Base-by-base conservation (phyloP, 2,329 filamentous ascomycete genomes). In the Alternaria triticimaculans region DNA sequence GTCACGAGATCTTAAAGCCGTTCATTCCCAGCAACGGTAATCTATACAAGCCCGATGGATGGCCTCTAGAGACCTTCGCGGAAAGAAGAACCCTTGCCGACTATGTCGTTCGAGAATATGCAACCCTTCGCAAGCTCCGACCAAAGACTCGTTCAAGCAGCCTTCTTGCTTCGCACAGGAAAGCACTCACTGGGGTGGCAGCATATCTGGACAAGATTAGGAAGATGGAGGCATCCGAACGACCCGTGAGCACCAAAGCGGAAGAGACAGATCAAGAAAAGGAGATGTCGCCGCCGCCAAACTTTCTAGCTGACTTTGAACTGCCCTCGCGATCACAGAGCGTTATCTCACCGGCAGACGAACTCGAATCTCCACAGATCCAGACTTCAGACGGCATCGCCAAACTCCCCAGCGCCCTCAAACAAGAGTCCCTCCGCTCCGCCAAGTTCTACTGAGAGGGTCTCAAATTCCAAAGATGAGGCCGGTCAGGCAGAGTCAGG, bases 251-350 rank as follows among this genome's bases (percentile, higher is more conserved):
- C 1, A 37, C 33, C 33, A n/a, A 2, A 15, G 3, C 33, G 15
- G 33, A 37, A 37, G 33, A 37, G 33, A 37, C 15, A 4, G 33
- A 3, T 37, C 33, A n/a, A n/a, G 33, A 37, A 4, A 37, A 37
- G 33, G 2, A 2, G 7, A 37, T 8, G 33, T 37, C 30, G 14
- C 6, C 14, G 14, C 30, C 1, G 4, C 7, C 30, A 2, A 0
- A 15, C 1, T 2, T 37, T 37, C 14, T 3, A 0, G 1, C 14
- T 15, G 30, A 37, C 0, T 1, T 4, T n/a, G 4, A 15, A 8
- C 14, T 8, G 3, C 30, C 6, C 14, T 4, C 30, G 3, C 30
- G 14, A 37, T n/a, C 30, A 37, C 30, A 15, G 3, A 8, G 6
- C 4, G 30, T 15, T 33, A 15, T 14, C 4, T 7, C 6, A 15